These are phyloP conservation scores for Omphalotus olearius DNA, from an alignment of 1,284 basidiomycete genomes.

Conservation along the genomic window DNA sequence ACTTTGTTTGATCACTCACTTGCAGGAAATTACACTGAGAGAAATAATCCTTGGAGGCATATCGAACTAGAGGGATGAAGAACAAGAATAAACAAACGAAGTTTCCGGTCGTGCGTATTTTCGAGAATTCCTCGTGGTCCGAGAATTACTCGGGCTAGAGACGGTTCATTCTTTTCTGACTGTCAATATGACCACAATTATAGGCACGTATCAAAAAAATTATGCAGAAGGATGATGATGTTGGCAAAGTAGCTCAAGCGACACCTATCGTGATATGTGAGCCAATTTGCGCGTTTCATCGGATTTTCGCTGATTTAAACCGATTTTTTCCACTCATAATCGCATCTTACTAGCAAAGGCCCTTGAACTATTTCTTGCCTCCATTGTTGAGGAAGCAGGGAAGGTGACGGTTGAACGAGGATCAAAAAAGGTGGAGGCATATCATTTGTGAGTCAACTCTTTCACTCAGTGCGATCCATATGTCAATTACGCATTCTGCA, in stretches of 20 bases:
- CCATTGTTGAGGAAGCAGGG: slow-evolving; percentile 82
- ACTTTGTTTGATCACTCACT: too few relatives aligned
- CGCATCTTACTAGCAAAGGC: slow-evolving; percentile 75
- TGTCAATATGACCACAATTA: background rate
- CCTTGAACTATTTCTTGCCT: slow-evolving; percentile 88
- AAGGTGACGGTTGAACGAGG: slow-evolving; percentile 81
- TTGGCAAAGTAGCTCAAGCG: slow-evolving; percentile 97
- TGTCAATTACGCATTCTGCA: slow-evolving; percentile 28
- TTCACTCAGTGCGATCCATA: slow-evolving; percentile 2
- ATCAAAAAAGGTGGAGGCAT: slow-evolving; percentile 88
- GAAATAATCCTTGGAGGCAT: too few relatives aligned
- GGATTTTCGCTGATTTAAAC: background rate
- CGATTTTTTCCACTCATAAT: background rate
- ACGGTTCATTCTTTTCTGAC: background rate
- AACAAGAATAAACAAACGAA: slow-evolving; percentile 84
- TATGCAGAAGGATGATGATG: slow-evolving; percentile 99
- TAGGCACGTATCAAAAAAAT: slow-evolving; percentile 98
- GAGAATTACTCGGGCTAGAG: too few relatives aligned
- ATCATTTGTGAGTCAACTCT: slow-evolving; percentile 78
- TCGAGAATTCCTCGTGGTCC: background rate
- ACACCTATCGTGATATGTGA: slow-evolving; percentile 97
- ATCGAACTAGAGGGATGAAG: slow-evolving; percentile 46
- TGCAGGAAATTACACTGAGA: too few relatives aligned
- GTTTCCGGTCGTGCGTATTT: slow-evolving; percentile 66
- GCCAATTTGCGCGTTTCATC: slow-evolving; percentile 29